phyloP scores from a whole-genome alignment of 352 stramenopile genomes.

The Lagenidium giganteum region DNA sequence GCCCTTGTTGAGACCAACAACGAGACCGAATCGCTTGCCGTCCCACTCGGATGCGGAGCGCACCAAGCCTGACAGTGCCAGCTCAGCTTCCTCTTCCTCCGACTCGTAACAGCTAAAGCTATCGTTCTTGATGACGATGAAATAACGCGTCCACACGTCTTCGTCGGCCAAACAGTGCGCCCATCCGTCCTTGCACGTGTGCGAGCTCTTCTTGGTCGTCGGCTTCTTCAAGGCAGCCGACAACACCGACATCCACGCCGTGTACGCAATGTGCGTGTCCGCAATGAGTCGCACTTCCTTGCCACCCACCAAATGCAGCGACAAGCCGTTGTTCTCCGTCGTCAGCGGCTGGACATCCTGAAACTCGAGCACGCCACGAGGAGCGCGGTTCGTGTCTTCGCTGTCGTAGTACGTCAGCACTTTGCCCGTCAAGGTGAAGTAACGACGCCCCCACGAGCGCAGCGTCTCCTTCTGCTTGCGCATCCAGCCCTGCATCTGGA shows the following conservation, averaged over 20 bases:
- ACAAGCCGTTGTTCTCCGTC: conserved; percentile 73
- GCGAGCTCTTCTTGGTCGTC: conserved; percentile 36
- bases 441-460: conserved; percentile 58
- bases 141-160: conserved; percentile 69
- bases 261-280: conserved; percentile 75
- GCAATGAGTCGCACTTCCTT: conserved; percentile 76
- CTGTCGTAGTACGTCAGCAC: conserved; percentile 78
- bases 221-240: conserved; percentile 59
- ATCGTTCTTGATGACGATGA: conserved; percentile 70
- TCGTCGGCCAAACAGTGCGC: conserved; percentile 71
- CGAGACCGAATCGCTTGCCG: conserved; percentile 66
- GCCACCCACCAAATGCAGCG: conserved; percentile 51
- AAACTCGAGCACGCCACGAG: conserved; percentile 65
- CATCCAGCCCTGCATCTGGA: conserved; percentile 84
- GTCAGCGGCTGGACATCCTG: conserved; percentile 62
- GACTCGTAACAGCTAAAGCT: conserved; percentile 78
- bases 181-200: conserved; percentile 66
- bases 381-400: conserved; percentile 54
- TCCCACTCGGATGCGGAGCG: conserved; percentile 70
- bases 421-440: conserved; percentile 72
- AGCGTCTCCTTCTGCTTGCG: conserved; percentile 79
- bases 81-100: conserved; percentile 59
- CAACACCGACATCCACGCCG: conserved; percentile 68
- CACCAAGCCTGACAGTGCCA: conserved; percentile 59
- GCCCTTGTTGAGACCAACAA: conserved; percentile 58